A percentile compares a stretch with the other conserved stretches of the same genome.
These are phyloP conservation scores for Cercospora sojina DNA, from an alignment of 2,329 filamentous ascomycete genomes.

Conservation along the genomic window DNA sequence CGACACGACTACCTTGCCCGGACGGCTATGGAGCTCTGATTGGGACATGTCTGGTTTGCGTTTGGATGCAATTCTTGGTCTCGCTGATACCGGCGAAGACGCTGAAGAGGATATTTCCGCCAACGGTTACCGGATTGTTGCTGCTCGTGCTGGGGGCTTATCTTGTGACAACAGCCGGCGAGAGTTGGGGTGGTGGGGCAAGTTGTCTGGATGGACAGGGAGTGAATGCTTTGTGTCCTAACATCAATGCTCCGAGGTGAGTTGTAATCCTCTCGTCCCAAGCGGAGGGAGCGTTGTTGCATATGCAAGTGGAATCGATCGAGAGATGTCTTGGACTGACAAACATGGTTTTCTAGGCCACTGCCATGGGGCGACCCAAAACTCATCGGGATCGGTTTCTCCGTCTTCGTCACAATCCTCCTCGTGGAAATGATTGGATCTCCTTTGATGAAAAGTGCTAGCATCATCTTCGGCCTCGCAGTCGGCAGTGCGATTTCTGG, in stretches of 20 bases:
- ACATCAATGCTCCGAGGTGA: slow-evolving; percentile 18
- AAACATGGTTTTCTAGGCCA: background rate
- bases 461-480: slow-evolving; percentile 25
- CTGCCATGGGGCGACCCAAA: slow-evolving; percentile 25
- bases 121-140: slow-evolving; percentile 21
- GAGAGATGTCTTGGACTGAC: background rate
- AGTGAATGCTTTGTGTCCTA: slow-evolving; percentile 23
- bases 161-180: slow-evolving; percentile 24
- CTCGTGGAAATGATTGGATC: slow-evolving; percentile 25
- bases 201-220: slow-evolving; percentile 22
- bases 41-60: slow-evolving; percentile 21
- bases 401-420: slow-evolving; percentile 26
- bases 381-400: slow-evolving; percentile 26
- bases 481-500: slow-evolving; percentile 26
- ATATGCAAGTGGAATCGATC: background rate
- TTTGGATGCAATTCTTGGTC: slow-evolving; percentile 26
- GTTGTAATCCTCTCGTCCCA: background rate
- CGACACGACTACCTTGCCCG: slow-evolving; percentile 23
- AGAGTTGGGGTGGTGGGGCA: slow-evolving; percentile 25
- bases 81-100: slow-evolving; percentile 20
- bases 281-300: background rate
- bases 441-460: slow-evolving; percentile 25
- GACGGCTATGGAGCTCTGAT: slow-evolving; percentile 23
- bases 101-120: slow-evolving; percentile 24
- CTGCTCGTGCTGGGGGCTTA: slow-evolving; percentile 24